Conservation (phyloP, 2,329 filamentous ascomycete genomes). For the Fusarium proliferatum region DNA sequence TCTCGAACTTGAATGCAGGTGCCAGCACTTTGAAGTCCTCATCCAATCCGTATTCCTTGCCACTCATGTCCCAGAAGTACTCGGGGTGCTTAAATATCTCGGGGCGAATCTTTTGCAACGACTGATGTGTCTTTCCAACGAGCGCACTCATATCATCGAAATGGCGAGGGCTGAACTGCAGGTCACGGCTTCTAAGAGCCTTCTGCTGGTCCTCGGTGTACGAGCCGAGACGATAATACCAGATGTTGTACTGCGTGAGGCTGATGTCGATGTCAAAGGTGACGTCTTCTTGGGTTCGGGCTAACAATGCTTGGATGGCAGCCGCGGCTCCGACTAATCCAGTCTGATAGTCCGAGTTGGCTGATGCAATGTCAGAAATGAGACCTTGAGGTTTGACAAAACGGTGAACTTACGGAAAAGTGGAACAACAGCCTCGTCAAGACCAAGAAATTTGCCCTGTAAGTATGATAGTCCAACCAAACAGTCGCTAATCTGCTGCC, state of each 20-base stretch:
- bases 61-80: slow-evolving; percentile 3
- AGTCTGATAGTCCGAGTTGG: background rate
- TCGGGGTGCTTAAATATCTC: background rate
- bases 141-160: background rate
- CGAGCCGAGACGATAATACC: background rate
- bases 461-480: background rate
- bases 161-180: background rate
- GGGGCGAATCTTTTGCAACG: background rate
- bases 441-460: background rate
- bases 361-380: background rate
- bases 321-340: background rate
- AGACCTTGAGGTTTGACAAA: too few relatives aligned
- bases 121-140: background rate
- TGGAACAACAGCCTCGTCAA: background rate
- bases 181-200: background rate
- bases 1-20: background rate
- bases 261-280: background rate
- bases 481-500: background rate
- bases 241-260: slow-evolving; percentile 2
- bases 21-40: background rate
- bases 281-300: background rate
- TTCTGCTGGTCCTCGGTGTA: background rate
- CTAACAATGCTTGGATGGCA: background rate
- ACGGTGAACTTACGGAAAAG: background rate
- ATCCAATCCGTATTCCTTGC: background rate